Evolutionary conservation across 164 flowering plant genomes (phyloP), one percentile per base, ranked within the genome.

Genomic region (Sextonia rubra): DNA sequence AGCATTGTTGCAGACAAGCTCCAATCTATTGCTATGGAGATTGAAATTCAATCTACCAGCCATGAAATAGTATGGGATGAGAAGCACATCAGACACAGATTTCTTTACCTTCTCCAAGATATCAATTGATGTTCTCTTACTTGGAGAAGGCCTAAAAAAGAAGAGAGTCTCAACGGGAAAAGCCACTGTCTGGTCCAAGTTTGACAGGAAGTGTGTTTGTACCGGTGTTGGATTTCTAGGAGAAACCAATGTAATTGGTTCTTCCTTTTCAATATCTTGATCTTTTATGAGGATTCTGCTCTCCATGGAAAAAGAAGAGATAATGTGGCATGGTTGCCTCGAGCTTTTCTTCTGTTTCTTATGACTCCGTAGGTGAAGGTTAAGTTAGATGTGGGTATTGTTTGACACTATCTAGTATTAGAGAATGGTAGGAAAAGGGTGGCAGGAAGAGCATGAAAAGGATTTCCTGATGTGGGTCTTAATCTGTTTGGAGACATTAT

Each of bases 11-110:
- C 86, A 84, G 11, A 85, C 64, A 63, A 85, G 82, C 80, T 85
- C 85, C 73, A 83, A 62, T 64, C 85, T 74, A 20, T 60, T 69
- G 55, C 72, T 72, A 63, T 82, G 74, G 26, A 27, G 12, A 74
- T 81, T 76, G 74, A 81, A 76, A 26, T 52, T 71, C 18, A 85
- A 75, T 69, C 86, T 82, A 61, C 88, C 86, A 12, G 88, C 86
- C 85, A 85, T 80, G 79, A 83, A 85, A 61, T 82, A 83, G 72
- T 83, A 85, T 29, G 84, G 85, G 37, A 79, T 73, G 44, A 84
- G 71, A 62, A 85, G 77, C 74, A 76, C 77, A 22, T 79, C 79
- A 56, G 78, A 76, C 58, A 77, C 77, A 52, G 86, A 77, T 64
- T 58, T 78, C 77, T 77, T 79, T 79, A 85, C 72, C 72, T 64